Evolutionary conservation across 768 basidiomycete genomes (phyloP).

Genomic region (Mycena pura): DNA sequence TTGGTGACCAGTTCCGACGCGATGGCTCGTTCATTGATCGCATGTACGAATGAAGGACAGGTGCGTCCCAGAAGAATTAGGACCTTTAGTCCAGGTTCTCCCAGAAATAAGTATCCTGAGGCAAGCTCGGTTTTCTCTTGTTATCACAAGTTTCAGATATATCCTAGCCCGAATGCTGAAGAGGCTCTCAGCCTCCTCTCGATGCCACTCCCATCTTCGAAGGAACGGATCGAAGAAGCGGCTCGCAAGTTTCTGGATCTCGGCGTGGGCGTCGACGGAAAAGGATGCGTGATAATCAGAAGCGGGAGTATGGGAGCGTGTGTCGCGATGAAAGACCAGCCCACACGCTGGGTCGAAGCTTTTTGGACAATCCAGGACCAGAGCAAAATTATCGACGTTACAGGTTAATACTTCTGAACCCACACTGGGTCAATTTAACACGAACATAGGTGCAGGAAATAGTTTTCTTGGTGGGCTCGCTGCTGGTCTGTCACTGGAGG

Average conservation of each 20-base stretch:
- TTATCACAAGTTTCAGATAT: background rate
- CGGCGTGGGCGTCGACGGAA: slow-evolving; percentile 56
- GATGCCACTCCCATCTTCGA: slow-evolving; percentile 53
- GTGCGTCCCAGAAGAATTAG: slow-evolving; percentile 81
- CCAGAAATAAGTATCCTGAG: slow-evolving; percentile 72
- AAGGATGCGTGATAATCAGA: slow-evolving; percentile 75
- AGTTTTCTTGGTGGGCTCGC: slow-evolving; percentile 85
- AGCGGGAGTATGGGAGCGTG: slow-evolving; percentile 78
- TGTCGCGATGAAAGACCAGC: slow-evolving; percentile 51
- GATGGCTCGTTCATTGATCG: background rate
- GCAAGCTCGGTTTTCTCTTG: slow-evolving; percentile 38
- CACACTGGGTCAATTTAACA: slow-evolving; percentile 11
- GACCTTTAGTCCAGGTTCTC: slow-evolving; percentile 66
- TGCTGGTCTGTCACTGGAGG: slow-evolving; percentile 66
- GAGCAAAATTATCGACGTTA: slow-evolving; percentile 77
- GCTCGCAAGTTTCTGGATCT: slow-evolving; percentile 66
- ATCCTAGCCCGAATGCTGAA: slow-evolving; percentile 80
- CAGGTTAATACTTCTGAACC: slow-evolving; percentile 53
- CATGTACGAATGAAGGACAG: slow-evolving; percentile 56
- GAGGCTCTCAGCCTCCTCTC: slow-evolving; percentile 79
- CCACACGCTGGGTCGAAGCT: slow-evolving; percentile 71
- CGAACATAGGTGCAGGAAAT: slow-evolving; percentile 83
- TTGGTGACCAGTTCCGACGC: slow-evolving; percentile 40
- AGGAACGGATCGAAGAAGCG: slow-evolving; percentile 67
- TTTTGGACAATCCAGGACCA: slow-evolving; percentile 64